Percentiles rank a stretch among this genome's conserved stretches.
Conservation (phyloP, 352 stramenopile species). For the Globisporangium parvum region DNA sequence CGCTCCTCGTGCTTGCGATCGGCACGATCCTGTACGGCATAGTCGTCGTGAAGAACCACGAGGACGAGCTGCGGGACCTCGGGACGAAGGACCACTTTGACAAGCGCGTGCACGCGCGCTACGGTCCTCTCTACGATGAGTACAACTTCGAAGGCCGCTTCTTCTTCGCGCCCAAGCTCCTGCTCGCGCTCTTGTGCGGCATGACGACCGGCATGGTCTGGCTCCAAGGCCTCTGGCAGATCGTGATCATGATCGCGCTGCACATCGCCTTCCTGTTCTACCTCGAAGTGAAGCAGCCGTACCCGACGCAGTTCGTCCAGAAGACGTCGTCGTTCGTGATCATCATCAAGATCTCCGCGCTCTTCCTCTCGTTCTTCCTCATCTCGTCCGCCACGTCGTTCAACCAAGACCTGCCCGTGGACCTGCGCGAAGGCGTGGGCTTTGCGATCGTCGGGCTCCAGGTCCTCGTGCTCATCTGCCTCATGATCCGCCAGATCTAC, state of each 20-base stretch:
- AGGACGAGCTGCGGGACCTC: slow-evolving; percentile 76
- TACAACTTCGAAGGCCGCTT: slow-evolving; percentile 84
- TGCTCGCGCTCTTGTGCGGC: slow-evolving; percentile 65
- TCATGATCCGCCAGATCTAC: slow-evolving; percentile 82
- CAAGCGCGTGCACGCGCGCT: slow-evolving; percentile 74
- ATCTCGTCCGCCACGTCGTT: slow-evolving; percentile 65
- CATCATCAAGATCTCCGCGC: slow-evolving; percentile 86
- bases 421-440: slow-evolving; percentile 66
- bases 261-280: slow-evolving; percentile 81
- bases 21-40: slow-evolving; percentile 76
- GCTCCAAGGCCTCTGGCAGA: slow-evolving; percentile 69
- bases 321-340: slow-evolving; percentile 85
- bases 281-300: slow-evolving; percentile 79
- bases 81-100: slow-evolving; percentile 82
- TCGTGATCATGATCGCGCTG: slow-evolving; percentile 64
- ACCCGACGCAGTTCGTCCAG: slow-evolving; percentile 76
- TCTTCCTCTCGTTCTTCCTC: slow-evolving; percentile 80
- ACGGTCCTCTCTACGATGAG: slow-evolving; percentile 82
- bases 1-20: slow-evolving; percentile 64
- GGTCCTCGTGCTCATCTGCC: slow-evolving; percentile 69
- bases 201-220: slow-evolving; percentile 80
- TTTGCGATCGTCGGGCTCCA: slow-evolving; percentile 81
- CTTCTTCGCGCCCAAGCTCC: slow-evolving; percentile 83
- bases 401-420: slow-evolving; percentile 57
- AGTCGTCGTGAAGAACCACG: slow-evolving; percentile 64